Percentiles rank a stretch among this genome's conserved stretches.
These are phyloP conservation scores for Plectosphaerella cucumerina DNA, from an alignment of 2,329 filamentous ascomycete species.

Conservation along the genomic window DNA sequence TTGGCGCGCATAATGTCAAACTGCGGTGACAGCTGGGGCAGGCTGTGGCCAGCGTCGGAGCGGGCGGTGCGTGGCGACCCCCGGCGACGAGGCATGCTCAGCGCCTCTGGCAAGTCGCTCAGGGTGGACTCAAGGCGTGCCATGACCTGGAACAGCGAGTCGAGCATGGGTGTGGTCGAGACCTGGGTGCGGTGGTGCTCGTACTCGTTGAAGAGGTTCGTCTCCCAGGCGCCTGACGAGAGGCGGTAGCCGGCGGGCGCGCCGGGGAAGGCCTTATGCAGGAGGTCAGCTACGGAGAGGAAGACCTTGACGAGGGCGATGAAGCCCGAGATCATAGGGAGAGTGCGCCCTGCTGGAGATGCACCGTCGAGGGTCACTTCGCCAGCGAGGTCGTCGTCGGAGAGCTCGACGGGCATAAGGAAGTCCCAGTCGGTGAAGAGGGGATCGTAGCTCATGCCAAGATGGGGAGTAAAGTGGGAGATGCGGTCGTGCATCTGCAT, in stretches of 20 bases:
- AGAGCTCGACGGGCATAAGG: slow-evolving; percentile 13
- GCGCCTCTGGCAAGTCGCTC: background rate
- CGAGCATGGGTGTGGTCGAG: background rate
- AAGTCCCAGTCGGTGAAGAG: slow-evolving; percentile 16
- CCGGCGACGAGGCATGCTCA: background rate
- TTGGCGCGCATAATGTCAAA: slow-evolving; percentile 19
- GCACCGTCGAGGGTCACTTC: background rate
- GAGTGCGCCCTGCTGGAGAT: background rate
- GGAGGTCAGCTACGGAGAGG: slow-evolving; percentile 10
- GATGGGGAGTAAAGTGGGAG: slow-evolving; percentile 12
- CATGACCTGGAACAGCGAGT: slow-evolving; percentile 2
- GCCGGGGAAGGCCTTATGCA: slow-evolving; percentile 10
- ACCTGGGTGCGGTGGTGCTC: background rate
- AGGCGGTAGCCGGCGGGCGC: slow-evolving; percentile 3
- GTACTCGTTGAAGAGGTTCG: background rate
- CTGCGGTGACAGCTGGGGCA: slow-evolving; percentile 1
- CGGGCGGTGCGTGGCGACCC: background rate
- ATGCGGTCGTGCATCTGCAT: slow-evolving; percentile 19
- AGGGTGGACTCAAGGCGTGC: background rate
- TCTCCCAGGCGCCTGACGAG: background rate
- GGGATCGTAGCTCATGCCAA: slow-evolving; percentile 15
- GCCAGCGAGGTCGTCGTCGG: slow-evolving; percentile 9
- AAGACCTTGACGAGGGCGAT: slow-evolving; percentile 16
- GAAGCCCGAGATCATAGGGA: slow-evolving; percentile 14
- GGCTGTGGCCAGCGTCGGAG: background rate